Base-by-base conservation (phyloP, 768 basidiomycete genomes). In the Termitomyces sp. region DNA sequence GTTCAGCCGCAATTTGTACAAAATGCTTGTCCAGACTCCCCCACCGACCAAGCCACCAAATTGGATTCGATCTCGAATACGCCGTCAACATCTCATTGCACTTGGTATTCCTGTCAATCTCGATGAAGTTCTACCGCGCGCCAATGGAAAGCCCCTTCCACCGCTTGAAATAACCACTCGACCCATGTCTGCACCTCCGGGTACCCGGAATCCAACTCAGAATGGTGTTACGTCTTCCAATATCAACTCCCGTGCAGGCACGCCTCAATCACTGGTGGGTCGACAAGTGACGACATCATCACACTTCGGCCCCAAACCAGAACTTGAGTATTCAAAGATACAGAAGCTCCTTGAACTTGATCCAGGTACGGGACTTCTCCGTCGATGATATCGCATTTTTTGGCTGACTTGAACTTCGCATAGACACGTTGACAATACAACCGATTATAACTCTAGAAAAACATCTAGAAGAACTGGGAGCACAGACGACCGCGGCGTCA, bases 71-170 rank as follows among this genome's bases (percentile, higher is more conserved):
- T 96, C 94, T 56, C 84, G 90, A 45, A 94, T 93, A 68, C 84
- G 95, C 56, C 78, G 94, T 49, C 92, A 94, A 67, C 92, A 97
- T 66, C 78, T 98, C 49, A 96, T 96, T 59, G 74, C 92, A 13
- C 83, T 98, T 26, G 95, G 95, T 24, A 87, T 98, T 47, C 95
- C 95, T 4, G 91, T 98, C 53, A 98, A 98, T 67, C 78, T 98
- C 6, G 95, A 98, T 68, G 95, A 98, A 74, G 86, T 96, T 8
- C 75, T 92, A 41, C 89, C 90, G 2, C 83, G 81, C 48, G 76
- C 81, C 8, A 82, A 76, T 58, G 80, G 81, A 45, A 87, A 84
- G 65, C 75, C 81, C 6, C 76, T 96, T 36, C 94, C 94, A 3
- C 81, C 86, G 20, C 76, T 96, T 44, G 85, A 93, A 61, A 91